A percentile compares a stretch with the other conserved stretches of the same genome.
These are phyloP conservation scores for Elsinoe necatrix DNA, from an alignment of 2,329 filamentous ascomycete species.

Conservation along the genomic window DNA sequence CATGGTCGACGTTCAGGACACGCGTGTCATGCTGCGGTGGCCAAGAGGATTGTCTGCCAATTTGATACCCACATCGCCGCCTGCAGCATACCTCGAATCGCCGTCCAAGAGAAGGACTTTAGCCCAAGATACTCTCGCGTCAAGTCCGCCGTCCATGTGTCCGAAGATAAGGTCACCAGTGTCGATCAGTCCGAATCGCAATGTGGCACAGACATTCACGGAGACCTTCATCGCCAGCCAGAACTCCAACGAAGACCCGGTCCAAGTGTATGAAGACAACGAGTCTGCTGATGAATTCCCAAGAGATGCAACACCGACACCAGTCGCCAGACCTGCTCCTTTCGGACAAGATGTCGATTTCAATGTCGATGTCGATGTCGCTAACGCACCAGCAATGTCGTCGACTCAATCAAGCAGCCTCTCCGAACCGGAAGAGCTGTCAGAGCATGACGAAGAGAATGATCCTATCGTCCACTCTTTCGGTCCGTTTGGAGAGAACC, in stretches of 20 bases:
- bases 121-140: slow-evolving; percentile 41
- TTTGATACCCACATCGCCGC: slow-evolving; percentile 51
- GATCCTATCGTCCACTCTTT: slow-evolving; percentile 90
- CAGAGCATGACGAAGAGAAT: slow-evolving; percentile 85
- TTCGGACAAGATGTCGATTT: background rate
- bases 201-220: slow-evolving; percentile 27
- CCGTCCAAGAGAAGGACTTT: slow-evolving; percentile 43
- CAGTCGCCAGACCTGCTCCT: slow-evolving; percentile 1
- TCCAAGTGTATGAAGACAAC: slow-evolving; percentile 68
- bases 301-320: slow-evolving; percentile 16
- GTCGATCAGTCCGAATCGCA: slow-evolving; percentile 55
- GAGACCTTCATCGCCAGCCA: slow-evolving; percentile 39
- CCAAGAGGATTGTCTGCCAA: slow-evolving; percentile 50
- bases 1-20: slow-evolving; percentile 91
- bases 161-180: slow-evolving; percentile 63
- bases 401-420: slow-evolving; percentile 14
- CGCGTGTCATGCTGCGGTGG: slow-evolving; percentile 84
- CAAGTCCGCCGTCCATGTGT: slow-evolving; percentile 54
- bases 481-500: slow-evolving; percentile 77
- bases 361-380: background rate
- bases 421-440: slow-evolving; percentile 50
- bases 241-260: slow-evolving; percentile 40
- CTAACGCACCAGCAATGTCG: background rate
- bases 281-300: slow-evolving; percentile 45
- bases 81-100: slow-evolving; percentile 47